Conservation (phyloP, 257 asterid species). For the Gynochthodes officinalis region DNA sequence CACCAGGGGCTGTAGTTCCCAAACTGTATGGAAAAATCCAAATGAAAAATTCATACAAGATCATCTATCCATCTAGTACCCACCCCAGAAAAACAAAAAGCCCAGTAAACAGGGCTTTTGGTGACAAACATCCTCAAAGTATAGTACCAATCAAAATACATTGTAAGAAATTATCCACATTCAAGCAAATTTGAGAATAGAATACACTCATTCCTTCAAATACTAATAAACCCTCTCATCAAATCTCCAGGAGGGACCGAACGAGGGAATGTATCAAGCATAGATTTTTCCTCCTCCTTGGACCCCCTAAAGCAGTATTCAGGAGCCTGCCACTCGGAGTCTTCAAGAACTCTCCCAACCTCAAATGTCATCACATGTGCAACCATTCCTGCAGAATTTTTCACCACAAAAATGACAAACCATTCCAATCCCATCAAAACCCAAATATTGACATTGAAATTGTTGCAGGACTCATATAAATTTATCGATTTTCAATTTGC, state of each 20-base stretch:
- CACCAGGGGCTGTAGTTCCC: too few species aligned
- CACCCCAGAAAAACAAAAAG: too few species aligned
- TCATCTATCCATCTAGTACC: too few species aligned
- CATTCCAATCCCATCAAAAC: neutral
- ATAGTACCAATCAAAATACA: too few species aligned
- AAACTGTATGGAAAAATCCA: too few species aligned
- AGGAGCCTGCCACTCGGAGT: slow-evolving; percentile 81
- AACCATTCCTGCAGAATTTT: slow-evolving; percentile 41
- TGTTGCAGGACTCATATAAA: neutral
- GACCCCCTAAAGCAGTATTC: slow-evolving; percentile 48
- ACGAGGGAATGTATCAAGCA: slow-evolving; percentile 14
- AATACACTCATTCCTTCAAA: slow-evolving; percentile 1
- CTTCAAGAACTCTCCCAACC: slow-evolving; percentile 68
- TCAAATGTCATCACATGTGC: slow-evolving; percentile 76
- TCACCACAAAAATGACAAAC: neutral
- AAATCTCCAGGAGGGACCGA: slow-evolving; percentile 18
- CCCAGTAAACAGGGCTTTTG: too few species aligned
- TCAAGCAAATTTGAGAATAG: neutral
- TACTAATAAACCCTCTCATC: slow-evolving; percentile 26
- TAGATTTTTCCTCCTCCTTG: slow-evolving; percentile 6
- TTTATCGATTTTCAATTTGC: too few species aligned
- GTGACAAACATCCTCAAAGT: too few species aligned
- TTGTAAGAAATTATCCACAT: neutral
- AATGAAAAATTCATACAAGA: too few species aligned
- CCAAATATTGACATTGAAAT: neutral